phyloP scores from a whole-genome alignment of 176 grass and related monocot genomes.

The Alloteropsis semialata region DNA sequence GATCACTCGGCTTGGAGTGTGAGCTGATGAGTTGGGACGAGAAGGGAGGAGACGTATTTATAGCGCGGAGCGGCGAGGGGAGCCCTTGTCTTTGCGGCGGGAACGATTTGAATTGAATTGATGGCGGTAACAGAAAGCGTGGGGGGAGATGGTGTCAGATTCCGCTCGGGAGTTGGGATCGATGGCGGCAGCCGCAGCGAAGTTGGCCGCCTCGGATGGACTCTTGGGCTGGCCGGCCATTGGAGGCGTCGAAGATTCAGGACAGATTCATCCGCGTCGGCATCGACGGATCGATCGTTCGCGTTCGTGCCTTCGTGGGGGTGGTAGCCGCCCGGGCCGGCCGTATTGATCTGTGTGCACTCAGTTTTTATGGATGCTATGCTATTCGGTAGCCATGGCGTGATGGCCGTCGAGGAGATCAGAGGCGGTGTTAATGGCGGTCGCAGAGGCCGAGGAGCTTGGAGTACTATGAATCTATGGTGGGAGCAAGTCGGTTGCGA shows the following conservation, averaged over 20 bases:
- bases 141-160: slow-evolving; percentile 27
- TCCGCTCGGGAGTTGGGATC: slow-evolving; percentile 33
- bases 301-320: not conserved
- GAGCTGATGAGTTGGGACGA: slow-evolving; percentile 31
- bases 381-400: slow-evolving; percentile 19
- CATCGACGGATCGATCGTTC: not conserved
- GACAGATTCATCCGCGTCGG: slow-evolving; percentile 31
- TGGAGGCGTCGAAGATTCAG: slow-evolving; percentile 36
- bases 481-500: not conserved
- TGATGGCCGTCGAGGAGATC: slow-evolving; percentile 22
- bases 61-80: not conserved
- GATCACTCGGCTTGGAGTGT: slow-evolving; percentile 20
- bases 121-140: slow-evolving; percentile 46
- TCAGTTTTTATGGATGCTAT: slow-evolving; percentile 49
- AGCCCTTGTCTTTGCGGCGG: slow-evolving; percentile 38
- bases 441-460: slow-evolving; percentile 31
- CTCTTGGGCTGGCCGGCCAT: not conserved
- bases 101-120: slow-evolving; percentile 36
- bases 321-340: not conserved
- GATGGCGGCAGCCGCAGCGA: slow-evolving; percentile 18
- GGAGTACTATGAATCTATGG: slow-evolving; percentile 5
- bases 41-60: slow-evolving; percentile 30
- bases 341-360: slow-evolving; percentile 28
- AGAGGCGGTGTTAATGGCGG: slow-evolving; percentile 35
- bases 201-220: slow-evolving; percentile 19